Conservation (phyloP, 2,329 filamentous ascomycete genomes). For the Hymenoscyphus repandus region DNA sequence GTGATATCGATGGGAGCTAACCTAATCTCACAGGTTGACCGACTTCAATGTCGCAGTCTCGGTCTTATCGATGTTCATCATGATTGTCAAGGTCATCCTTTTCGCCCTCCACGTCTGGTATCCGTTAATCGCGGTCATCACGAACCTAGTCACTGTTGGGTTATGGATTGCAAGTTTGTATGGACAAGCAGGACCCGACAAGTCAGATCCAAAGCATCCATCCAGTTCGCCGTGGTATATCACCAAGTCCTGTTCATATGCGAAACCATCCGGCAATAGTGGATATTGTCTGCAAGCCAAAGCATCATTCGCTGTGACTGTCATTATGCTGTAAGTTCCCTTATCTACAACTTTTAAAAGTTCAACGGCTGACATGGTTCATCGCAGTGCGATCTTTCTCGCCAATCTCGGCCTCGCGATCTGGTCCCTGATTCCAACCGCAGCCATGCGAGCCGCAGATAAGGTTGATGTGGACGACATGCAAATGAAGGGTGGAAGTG, state of each 20-base stretch:
- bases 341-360: background rate
- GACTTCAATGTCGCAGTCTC: conserved; percentile 73
- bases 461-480: conserved; percentile 48
- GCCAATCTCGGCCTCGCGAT: conserved; percentile 53
- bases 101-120: conserved; percentile 68
- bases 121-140: conserved; percentile 56
- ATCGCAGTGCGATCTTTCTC: conserved; percentile 52
- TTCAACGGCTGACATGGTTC: conserved; percentile 4
- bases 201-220: conserved; percentile 57
- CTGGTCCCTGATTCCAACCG: conserved; percentile 45
- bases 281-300: conserved; percentile 65
- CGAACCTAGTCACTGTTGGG: conserved; percentile 51
- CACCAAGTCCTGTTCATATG: conserved; percentile 60
- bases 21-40: conserved; percentile 53
- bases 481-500: conserved; percentile 26
- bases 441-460: conserved; percentile 38
- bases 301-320: conserved; percentile 56
- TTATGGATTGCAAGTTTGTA: conserved; percentile 63
- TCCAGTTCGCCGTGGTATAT: conserved; percentile 71
- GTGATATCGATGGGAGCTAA: conserved; percentile 4
- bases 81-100: conserved; percentile 63
- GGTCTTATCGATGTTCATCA: conserved; percentile 69
- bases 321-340: conserved; percentile 59
- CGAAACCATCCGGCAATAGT: conserved; percentile 46
- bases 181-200: conserved; percentile 69